Evolutionary conservation across 1,284 basidiomycete genomes (phyloP).

Genomic region (Wallemia mellicola): DNA sequence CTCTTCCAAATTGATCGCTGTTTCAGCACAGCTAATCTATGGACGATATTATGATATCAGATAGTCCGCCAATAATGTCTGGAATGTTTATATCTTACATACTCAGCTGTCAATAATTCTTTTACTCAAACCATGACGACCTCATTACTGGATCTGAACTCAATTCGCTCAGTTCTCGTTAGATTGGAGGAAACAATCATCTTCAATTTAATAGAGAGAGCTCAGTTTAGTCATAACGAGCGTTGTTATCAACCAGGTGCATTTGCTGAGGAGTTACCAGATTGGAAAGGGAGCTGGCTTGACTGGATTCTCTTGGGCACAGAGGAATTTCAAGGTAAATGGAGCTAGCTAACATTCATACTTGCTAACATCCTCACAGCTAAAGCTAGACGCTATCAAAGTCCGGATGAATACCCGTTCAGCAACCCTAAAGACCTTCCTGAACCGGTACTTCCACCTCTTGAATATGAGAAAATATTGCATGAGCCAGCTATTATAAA

Average conservation of each 20-base stretch:
- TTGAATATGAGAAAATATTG: constrained; percentile 46
- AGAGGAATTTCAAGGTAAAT: constrained; percentile 71
- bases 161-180: constrained; percentile 57
- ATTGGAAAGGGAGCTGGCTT: constrained; percentile 62
- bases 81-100: no score
- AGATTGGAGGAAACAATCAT: constrained; percentile 96
- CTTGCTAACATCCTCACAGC: constrained; percentile 23
- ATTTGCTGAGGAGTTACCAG: constrained; percentile 37
- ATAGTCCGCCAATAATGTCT: no score
- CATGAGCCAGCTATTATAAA: constrained; percentile 52
- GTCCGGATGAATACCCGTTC: constrained; percentile 95
- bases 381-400: constrained; percentile 57
- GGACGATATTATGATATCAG: no score
- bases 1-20: no score
- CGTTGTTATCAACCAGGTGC: constrained; percentile 53
- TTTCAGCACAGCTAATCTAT: no score
- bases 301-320: constrained; percentile 93
- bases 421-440: constrained; percentile 41
- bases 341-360: not conserved
- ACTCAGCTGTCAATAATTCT: not conserved
- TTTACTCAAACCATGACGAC: not conserved
- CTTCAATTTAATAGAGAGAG: constrained; percentile 78
- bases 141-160: constrained; percentile 42
- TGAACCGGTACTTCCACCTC: constrained; percentile 42
- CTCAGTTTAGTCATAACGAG: constrained; percentile 85